Conservation (phyloP, 768 basidiomycete genomes). For the Suillus subluteus region DNA sequence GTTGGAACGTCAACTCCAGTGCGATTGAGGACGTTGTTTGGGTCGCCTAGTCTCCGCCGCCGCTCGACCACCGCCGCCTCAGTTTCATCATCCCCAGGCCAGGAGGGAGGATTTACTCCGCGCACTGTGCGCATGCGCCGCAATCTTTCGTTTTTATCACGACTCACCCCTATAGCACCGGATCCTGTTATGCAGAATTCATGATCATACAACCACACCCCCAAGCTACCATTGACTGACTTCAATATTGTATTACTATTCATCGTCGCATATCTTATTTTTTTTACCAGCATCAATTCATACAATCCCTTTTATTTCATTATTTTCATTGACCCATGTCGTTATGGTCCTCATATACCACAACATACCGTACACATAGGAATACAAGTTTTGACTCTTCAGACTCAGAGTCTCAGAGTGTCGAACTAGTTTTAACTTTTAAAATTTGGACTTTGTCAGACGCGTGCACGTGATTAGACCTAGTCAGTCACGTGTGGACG, state of each 20-base stretch:
- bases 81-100: slow-evolving; percentile 14
- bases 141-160: slow-evolving; percentile 40
- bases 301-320: slow-evolving; percentile 14
- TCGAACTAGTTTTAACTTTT: not conserved
- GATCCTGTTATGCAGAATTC: slow-evolving; percentile 15
- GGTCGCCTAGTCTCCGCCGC: slow-evolving; percentile 20
- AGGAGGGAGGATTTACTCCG: slow-evolving; percentile 20
- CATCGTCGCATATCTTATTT: slow-evolving; percentile 20
- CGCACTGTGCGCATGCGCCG: slow-evolving; percentile 32
- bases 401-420: not conserved
- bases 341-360: not conserved
- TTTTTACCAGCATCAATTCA: slow-evolving; percentile 11
- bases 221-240: slow-evolving; percentile 6
- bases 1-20: slow-evolving; percentile 16
- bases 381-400: not conserved
- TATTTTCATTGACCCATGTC: slow-evolving; percentile 9
- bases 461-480: slow-evolving; percentile 8
- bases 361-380: slow-evolving; percentile 5
- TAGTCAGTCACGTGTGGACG: slow-evolving; percentile 12
- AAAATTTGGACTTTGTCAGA: not conserved
- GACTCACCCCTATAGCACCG: slow-evolving; percentile 30
- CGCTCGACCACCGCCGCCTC: slow-evolving; percentile 23
- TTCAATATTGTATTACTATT: slow-evolving; percentile 11
- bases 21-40: slow-evolving; percentile 18
- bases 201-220: slow-evolving; percentile 15